Base-by-base conservation (phyloP, 164 flowering plant species). In the Kalanchoe fedtschenkoi region DNA sequence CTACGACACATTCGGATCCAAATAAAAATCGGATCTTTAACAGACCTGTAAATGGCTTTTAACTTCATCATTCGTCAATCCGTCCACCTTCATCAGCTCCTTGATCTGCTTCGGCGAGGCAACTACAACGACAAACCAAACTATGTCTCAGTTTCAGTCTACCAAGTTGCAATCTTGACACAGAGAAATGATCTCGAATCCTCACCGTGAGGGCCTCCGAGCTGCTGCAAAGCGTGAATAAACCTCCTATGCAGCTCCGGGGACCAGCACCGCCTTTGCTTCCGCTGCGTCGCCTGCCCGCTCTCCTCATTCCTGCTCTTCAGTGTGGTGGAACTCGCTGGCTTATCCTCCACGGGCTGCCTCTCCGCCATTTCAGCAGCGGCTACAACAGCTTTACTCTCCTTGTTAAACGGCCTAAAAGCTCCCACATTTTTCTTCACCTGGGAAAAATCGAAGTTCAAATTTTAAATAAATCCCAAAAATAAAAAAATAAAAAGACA, bases 281-380 rank as follows among this genome's bases (percentile, higher is more conserved):
- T 55, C 58, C 34, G 21, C 34, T 55, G 58, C 7, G 58, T 21
- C 15, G 4, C 70, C 72, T 10, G 72, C 53, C 47, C 69, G 72
- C 9, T 72, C 47, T 55, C 68, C 70, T 6, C 74, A 75, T 34
- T 76, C 80, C 35, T 78, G 74, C 33, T 78, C 86, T 56, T 74
- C 81, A 39, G 35, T 63, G 17, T 63, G 70, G 24, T 38, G 29
- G 16, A 64, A 72, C 33, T 71, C 63, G 10, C 82, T 5, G 81
- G 60, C 0, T 79, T 62, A 2, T 79, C 64, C 19, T 70, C 60
- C 30, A 9, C 34, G 0, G 62, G 15, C 29, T 58, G 6, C 30
- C 26, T 42, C n/a, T n/a, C 14, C 5, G n/a, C 46, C 14, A 42
- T 8, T n/a, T n/a, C n/a, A n/a, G n/a, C n/a, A n/a, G n/a, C n/a